Base-by-base conservation (phyloP, 2,329 filamentous ascomycete genomes). In the Hypocrella siamensis region DNA sequence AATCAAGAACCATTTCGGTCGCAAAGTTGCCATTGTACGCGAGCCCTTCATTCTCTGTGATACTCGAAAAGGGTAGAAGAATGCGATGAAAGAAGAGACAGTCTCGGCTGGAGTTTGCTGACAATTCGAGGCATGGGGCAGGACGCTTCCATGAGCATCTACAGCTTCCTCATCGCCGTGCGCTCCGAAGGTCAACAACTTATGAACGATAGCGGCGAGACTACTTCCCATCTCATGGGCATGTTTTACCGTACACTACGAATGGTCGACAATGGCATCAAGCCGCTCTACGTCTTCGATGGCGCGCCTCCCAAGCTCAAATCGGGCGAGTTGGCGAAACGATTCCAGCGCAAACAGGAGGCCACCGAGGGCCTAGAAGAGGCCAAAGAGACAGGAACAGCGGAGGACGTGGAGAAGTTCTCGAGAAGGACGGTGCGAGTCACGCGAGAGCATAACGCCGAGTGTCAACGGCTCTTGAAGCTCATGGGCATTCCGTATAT, bases 241-340 rank as follows among this genome's bases (percentile, higher is more conserved):
- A 88, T 98, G 76, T 98, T 98, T 65, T 98, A 98, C 65, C 86
- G 90, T 46, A 98, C 90, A 3, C 69, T 98, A 6, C 85, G 90
- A 46, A 96, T 98, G 62, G 83, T 96, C 48, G 90, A 98, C 59
- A 96, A 94, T 47, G 90, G 90, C 35, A 96, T 98, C 63, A 98
- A 98, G 54, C 90, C 90, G 2, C 71, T 98, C 43, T 98, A 93
- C 56, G 88, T 98, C 35, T 98, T 98, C 53, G 90, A 98, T 46
- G 90, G 90, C 36, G 85, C 86, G 8, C 90, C 90, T 14, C 90
- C 90, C 1, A 96, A 94, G 55, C 76, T 98, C 52, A 98, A 98
- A 61, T 93, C 85, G 0, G 90, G 90, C 40, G 90, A 98, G 60
- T 67, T 98, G 35, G 90, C 90, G 28, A 93, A 93, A 59, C 85